A percentile compares a stretch with the other conserved stretches of the same genome.
Conservation (phyloP, 2,329 filamentous ascomycete genomes). For the Orbilia oligospora region DNA sequence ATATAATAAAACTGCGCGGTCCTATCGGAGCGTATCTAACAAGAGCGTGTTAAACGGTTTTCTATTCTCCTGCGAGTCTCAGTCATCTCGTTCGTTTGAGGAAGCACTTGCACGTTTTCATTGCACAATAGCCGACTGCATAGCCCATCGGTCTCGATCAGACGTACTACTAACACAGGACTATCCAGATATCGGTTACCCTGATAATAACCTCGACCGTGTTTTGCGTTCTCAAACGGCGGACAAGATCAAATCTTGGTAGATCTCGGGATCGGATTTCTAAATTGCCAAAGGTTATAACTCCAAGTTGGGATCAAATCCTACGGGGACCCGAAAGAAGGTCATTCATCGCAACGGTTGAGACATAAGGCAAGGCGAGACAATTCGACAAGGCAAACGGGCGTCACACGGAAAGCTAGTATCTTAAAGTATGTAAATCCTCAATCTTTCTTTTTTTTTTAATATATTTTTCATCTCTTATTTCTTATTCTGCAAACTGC, state of each 20-base stretch:
- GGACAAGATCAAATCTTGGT: neutral
- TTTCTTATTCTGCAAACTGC: too few species aligned
- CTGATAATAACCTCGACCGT: neutral
- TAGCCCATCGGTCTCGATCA: slow-evolving; percentile 10
- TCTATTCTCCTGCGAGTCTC: slow-evolving; percentile 24
- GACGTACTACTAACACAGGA: too few species aligned
- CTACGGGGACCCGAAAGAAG: slow-evolving; percentile 9
- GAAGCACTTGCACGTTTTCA: slow-evolving; percentile 49
- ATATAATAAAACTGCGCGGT: neutral
- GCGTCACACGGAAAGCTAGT: slow-evolving; percentile 2
- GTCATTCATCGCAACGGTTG: neutral
- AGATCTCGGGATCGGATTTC: slow-evolving; percentile 18
- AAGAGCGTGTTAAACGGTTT: neutral
- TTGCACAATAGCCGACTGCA: slow-evolving; percentile 51
- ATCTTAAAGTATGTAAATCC: too few species aligned
- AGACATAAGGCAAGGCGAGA: slow-evolving; percentile 19
- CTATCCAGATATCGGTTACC: slow-evolving; percentile 16
- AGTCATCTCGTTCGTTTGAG: slow-evolving; percentile 26
- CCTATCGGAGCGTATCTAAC: slow-evolving; percentile 1
- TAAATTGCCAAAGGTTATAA: neutral
- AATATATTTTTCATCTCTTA: too few species aligned
- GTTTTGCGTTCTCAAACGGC: slow-evolving; percentile 8
- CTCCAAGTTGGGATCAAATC: slow-evolving; percentile 20
- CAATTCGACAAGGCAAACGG: neutral
- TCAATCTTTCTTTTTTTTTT: too few species aligned